A percentile compares a stretch with the other conserved stretches of the same genome.
Evolutionary conservation across 148 eudicot genomes (phyloP).

Genomic region (Silene conica): DNA sequence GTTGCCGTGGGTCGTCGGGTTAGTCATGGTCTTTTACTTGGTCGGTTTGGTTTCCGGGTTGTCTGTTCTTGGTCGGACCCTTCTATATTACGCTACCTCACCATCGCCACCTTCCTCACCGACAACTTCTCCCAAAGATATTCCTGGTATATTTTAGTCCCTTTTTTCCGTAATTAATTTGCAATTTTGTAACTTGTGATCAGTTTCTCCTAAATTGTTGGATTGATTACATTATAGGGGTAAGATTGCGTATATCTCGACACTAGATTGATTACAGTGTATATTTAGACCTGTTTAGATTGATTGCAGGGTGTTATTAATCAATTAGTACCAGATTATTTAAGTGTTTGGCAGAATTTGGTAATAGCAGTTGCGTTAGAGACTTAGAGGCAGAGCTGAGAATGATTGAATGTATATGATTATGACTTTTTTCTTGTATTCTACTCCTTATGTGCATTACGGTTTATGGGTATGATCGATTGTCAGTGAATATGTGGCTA

Average conservation of each 20-base stretch:
- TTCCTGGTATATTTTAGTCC: conserved; percentile 38
- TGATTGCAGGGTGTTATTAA: too few species aligned
- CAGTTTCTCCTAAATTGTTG: not conserved
- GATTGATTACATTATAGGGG: not conserved
- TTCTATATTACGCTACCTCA: conserved; percentile 42
- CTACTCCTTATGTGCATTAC: not conserved
- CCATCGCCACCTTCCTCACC: conserved; percentile 22
- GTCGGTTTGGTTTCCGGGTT: conserved; percentile 70
- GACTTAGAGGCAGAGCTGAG: too few species aligned
- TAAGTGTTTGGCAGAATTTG: not conserved
- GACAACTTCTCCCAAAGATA: conserved; percentile 42
- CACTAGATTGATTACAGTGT: too few species aligned
- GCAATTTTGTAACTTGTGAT: not conserved
- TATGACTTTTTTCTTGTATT: too few species aligned
- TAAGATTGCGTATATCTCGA: too few species aligned
- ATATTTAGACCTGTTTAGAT: too few species aligned
- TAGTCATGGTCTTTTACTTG: conserved; percentile 73
- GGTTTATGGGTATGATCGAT: not conserved
- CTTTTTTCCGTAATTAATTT: not conserved
- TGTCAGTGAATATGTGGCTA: not conserved
- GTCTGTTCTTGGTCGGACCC: conserved; percentile 61
- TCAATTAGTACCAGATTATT: too few species aligned
- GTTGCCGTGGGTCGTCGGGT: conserved; percentile 93
- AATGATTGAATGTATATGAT: conserved; percentile 10
- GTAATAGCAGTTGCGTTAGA: not conserved